phyloP scores from a whole-genome alignment of 371 early-diverging fungal species.

The Mucor velutinosus region DNA sequence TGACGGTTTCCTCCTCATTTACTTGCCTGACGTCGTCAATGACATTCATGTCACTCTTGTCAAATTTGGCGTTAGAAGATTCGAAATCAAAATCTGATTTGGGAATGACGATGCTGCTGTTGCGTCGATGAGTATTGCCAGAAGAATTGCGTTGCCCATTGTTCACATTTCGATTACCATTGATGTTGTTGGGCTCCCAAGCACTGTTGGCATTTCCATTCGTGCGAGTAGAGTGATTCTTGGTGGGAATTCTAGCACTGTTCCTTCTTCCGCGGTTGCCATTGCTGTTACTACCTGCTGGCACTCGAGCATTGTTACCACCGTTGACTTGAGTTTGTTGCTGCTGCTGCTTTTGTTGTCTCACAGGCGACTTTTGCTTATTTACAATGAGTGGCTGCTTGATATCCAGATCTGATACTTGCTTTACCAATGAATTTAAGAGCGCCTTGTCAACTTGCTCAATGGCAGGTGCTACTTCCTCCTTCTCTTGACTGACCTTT shows the following conservation, averaged over 20 bases:
- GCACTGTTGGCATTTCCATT: not conserved
- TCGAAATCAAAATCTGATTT: constrained; percentile 94
- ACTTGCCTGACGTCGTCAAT: constrained; percentile 31
- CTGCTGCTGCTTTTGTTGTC: not conserved
- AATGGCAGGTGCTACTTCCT: not conserved
- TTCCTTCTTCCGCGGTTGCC: not conserved
- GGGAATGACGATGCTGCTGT: constrained; percentile 40
- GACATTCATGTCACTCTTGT: constrained; percentile 75
- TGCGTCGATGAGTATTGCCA: not conserved
- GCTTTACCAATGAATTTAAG: not conserved
- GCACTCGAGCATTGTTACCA: not conserved
- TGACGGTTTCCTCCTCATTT: constrained; percentile 47
- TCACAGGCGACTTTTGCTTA: not conserved
- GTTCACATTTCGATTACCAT: not conserved
- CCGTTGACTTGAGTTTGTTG: not conserved
- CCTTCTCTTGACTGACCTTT: not conserved
- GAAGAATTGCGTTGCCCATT: not conserved
- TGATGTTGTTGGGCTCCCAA: not conserved
- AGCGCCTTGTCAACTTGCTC: not conserved
- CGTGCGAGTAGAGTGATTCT: not conserved
- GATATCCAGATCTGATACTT: constrained; percentile 5
- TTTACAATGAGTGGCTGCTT: not conserved
- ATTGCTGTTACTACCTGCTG: not conserved
- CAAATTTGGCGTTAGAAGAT: constrained; percentile 88
- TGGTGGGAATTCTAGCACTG: not conserved